Base-by-base conservation (phyloP, 2,329 filamentous ascomycete genomes). In the Podosphaera xanthii region DNA sequence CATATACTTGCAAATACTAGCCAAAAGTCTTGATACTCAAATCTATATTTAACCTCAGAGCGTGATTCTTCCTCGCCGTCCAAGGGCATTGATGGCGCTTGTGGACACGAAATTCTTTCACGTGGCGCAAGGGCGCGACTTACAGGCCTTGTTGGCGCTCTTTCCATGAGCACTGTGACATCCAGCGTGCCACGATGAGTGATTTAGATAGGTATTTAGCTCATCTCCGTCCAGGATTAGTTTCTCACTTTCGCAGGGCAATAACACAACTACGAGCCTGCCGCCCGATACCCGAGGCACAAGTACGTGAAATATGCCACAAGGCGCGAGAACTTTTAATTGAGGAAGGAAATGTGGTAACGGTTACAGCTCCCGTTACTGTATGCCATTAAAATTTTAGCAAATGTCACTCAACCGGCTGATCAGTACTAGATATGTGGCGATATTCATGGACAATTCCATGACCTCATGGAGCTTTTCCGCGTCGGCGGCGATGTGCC, bases 381-480 rank as follows among this genome's bases (percentile, higher is more conserved):
- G 85, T 89, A 80, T 58, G 63, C 6, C 10, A 14, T 44, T 44
- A 44, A 44, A 14, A 12, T 12, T 12, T 44, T 3, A 44, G 34
- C 48, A 30, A 33, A n/a, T 55, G 10, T 6, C 38, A 38, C 12
- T 22, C 38, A 38, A 35, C 10, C 3, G 14, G 52, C 52, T 55
- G 34, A 55, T 38, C 12, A 30, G 22, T 38, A 36, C 22, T 60
- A 86, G 82, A 94, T 95, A 78, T 97, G 92, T 72, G 92, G 92
- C 72, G 92, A 98, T 74, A 98, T 98, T 71, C 92, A 98, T 74
- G 92, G 92, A 65, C 92, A 98, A 74, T 97, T 97, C 72, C 91
- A 97, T 73, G 92, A 98, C 70, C 75, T 98, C 72, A 97, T 98
- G 89, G 92, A 98, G 75, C 82, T 98, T 59, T 98, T 98, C 80